Evolutionary conservation across 495 filamentous ascomycete species (phyloP).

Genomic region (Friedmanniomyces endolithicus): DNA sequence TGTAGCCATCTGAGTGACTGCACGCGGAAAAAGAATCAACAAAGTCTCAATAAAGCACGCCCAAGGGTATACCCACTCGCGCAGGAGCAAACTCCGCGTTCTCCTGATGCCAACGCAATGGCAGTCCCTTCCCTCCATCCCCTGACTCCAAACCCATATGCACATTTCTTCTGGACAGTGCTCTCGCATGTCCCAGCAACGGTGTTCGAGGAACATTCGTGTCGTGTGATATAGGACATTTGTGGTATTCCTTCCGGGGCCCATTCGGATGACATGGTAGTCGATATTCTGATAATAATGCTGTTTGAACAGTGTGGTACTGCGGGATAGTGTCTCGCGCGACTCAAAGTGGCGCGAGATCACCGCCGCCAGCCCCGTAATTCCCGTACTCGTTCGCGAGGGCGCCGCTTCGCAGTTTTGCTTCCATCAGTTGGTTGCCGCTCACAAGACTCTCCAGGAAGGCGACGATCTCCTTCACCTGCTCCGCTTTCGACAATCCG

Average conservation of each 20-base stretch:
- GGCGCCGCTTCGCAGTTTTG: neutral
- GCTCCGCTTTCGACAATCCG: slow-evolving; percentile 68
- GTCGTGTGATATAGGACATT: neutral
- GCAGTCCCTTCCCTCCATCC: neutral
- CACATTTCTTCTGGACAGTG: neutral
- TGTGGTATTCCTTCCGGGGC: neutral
- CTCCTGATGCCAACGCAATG: neutral
- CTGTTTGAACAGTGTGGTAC: neutral
- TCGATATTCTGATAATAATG: neutral
- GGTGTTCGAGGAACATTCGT: neutral
- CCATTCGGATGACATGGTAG: neutral
- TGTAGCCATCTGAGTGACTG: neutral
- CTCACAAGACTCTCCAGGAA: slow-evolving; percentile 60
- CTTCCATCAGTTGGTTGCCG: slow-evolving; percentile 46
- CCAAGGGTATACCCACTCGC: neutral
- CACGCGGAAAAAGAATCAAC: neutral
- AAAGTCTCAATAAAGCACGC: neutral
- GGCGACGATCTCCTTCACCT: slow-evolving; percentile 55
- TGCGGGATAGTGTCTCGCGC: neutral
- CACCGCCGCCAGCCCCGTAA: neutral
- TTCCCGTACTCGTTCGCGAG: neutral
- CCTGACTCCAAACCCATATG: neutral
- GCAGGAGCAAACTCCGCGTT: neutral
- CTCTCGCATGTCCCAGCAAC: neutral
- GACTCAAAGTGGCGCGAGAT: neutral